Percentiles rank a stretch among this genome's conserved stretches.
These are phyloP conservation scores for Termitomyces sp. DNA, from an alignment of 768 basidiomycete genomes.

Conservation along the genomic window DNA sequence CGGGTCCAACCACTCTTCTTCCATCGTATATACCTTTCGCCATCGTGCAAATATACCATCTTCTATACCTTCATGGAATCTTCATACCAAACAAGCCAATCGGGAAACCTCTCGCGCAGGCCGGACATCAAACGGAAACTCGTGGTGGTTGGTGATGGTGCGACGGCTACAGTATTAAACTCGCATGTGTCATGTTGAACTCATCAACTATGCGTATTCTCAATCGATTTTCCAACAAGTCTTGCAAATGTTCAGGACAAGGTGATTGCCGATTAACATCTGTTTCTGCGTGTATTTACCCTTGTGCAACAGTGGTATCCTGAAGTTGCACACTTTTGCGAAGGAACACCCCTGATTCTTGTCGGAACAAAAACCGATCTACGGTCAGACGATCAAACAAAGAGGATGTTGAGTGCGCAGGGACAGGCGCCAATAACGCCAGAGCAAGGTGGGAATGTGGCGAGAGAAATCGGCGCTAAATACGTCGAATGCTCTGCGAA, in stretches of 20 bases:
- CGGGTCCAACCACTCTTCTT: conserved; percentile 1
- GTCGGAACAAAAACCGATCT: conserved; percentile 95
- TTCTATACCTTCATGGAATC: conserved; percentile 25
- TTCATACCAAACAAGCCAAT: conserved; percentile 24
- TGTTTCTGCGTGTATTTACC: neutral
- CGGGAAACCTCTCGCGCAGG: conserved; percentile 39
- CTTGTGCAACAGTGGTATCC: conserved; percentile 73
- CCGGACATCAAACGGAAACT: conserved; percentile 87
- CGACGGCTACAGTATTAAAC: conserved; percentile 25
- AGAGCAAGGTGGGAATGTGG: conserved; percentile 82
- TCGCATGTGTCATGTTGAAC: conserved; percentile 8
- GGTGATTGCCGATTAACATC: conserved; percentile 38
- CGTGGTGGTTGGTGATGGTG: conserved; percentile 87
- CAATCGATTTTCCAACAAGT: conserved; percentile 88
- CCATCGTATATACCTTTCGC: conserved; percentile 2
- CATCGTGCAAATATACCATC: conserved; percentile 10
- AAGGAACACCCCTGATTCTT: conserved; percentile 84
- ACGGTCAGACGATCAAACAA: conserved; percentile 81
- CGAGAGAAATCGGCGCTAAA: conserved; percentile 89
- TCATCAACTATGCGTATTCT: conserved; percentile 61
- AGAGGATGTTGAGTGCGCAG: conserved; percentile 86
- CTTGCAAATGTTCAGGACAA: conserved; percentile 90
- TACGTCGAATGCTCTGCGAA: conserved; percentile 96
- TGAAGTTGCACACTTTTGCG: conserved; percentile 91
- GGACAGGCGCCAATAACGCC: conserved; percentile 78